These are phyloP conservation scores for Chaetomium olivaceum DNA, from an alignment of 2,329 filamentous ascomycete genomes.

Conservation along the genomic window DNA sequence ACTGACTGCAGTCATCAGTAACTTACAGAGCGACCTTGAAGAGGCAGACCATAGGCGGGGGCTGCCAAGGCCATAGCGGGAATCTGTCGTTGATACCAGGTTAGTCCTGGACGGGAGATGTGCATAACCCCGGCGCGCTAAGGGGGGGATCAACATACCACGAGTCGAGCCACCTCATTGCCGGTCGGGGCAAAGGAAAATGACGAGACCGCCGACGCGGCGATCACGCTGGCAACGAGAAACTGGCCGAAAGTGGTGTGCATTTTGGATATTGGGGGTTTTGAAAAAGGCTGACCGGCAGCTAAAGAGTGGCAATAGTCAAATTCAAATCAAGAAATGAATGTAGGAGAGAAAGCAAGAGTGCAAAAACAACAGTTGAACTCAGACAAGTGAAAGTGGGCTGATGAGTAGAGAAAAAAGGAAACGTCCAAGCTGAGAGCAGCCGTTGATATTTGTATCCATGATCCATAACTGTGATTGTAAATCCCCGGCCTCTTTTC, in stretches of 20 bases:
- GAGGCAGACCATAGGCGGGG: constrained; percentile 8
- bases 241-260: constrained; percentile 15
- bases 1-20: not conserved
- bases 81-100: not conserved
- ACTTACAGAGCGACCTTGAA: constrained; percentile 14
- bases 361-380: not conserved
- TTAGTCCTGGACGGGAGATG: not conserved
- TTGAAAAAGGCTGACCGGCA: constrained; percentile 9
- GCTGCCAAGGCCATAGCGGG: constrained; percentile 10
- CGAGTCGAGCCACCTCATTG: constrained; percentile 10
- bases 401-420: not conserved
- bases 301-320: constrained; percentile 1
- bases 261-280: constrained; percentile 6
- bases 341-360: not conserved
- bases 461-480: not conserved
- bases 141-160: constrained; percentile 7
- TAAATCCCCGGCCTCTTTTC: not conserved
- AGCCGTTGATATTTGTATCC: constrained; percentile 1
- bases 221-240: constrained; percentile 13
- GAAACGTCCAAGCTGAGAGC: not conserved
- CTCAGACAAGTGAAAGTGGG: not conserved
- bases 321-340: not conserved
- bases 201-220: constrained; percentile 15
- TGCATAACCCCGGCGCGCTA: not conserved
- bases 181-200: constrained; percentile 6